Evolutionary conservation across 2,329 filamentous ascomycete genomes (phyloP).

Genomic region (Scedosporium aurantiacum): DNA sequence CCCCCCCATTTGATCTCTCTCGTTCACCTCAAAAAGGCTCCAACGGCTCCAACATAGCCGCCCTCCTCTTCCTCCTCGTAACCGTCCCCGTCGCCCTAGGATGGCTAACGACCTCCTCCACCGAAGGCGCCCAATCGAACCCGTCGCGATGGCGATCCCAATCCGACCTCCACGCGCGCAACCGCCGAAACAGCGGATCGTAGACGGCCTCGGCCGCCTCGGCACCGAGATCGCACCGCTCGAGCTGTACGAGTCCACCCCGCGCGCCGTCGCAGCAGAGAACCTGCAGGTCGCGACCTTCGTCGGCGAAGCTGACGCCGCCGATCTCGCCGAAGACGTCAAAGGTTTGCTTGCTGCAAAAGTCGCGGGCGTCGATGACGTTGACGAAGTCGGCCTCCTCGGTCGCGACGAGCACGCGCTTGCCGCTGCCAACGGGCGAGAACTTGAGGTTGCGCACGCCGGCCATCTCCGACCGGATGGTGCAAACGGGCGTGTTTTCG

Average conservation of each 20-base stretch:
- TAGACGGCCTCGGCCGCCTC: slow-evolving; percentile 17
- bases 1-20: too few relatives aligned
- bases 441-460: slow-evolving; percentile 60
- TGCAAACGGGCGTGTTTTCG: slow-evolving; percentile 33
- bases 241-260: slow-evolving; percentile 56
- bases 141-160: background rate
- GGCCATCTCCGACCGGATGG: slow-evolving; percentile 54
- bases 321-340: slow-evolving; percentile 68
- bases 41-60: background rate
- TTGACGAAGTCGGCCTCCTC: slow-evolving; percentile 67
- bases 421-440: slow-evolving; percentile 58
- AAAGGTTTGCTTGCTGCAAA: slow-evolving; percentile 54
- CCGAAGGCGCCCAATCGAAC: background rate
- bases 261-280: slow-evolving; percentile 55
- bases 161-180: background rate
- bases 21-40: background rate
- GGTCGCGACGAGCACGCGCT: slow-evolving; percentile 56
- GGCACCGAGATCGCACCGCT: slow-evolving; percentile 30
- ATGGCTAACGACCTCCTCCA: background rate
- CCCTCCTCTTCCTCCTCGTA: background rate
- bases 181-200: background rate
- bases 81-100: background rate
- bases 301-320: slow-evolving; percentile 55
- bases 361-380: slow-evolving; percentile 57
- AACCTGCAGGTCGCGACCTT: slow-evolving; percentile 56